Conservation (phyloP, 352 stramenopile genomes). For the Phytophthora fragariae region DNA sequence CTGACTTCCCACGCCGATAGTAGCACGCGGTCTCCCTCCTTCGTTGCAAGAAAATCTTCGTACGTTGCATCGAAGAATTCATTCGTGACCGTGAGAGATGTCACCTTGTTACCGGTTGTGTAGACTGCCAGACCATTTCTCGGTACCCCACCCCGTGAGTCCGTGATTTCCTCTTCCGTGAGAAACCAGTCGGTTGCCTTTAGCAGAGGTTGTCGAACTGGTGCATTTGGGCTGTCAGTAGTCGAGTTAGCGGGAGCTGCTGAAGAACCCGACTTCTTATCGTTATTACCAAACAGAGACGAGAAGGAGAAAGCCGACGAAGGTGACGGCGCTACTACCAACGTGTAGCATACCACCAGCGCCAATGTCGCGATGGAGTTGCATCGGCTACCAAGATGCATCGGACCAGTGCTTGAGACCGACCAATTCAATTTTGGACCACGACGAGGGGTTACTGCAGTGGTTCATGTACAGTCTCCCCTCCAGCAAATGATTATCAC, state of each 20-base stretch:
- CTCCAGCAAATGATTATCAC: too few species aligned
- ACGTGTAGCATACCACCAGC: neutral
- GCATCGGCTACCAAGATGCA: neutral
- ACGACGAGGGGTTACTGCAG: neutral
- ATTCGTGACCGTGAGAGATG: slow-evolving; percentile 41
- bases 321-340: neutral
- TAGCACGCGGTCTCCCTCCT: slow-evolving; percentile 34
- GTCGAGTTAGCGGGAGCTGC: slow-evolving; percentile 1
- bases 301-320: slow-evolving; percentile 13
- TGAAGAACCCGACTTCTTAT: neutral
- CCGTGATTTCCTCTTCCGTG: slow-evolving; percentile 50
- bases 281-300: slow-evolving; percentile 5
- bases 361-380: neutral
- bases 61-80: slow-evolving; percentile 55
- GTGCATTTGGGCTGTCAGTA: slow-evolving; percentile 22
- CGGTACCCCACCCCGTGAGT: slow-evolving; percentile 43
- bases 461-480: too few species aligned
- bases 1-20: slow-evolving; percentile 60
- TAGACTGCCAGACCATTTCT: slow-evolving; percentile 41
- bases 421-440: neutral
- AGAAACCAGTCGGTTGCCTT: slow-evolving; percentile 60
- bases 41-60: slow-evolving; percentile 40
- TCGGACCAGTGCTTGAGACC: neutral
- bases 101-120: slow-evolving; percentile 50
- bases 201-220: slow-evolving; percentile 46